Conservation (phyloP, 225 moss, liverwort and hornwort genomes). For the Lunularia cruciata region DNA sequence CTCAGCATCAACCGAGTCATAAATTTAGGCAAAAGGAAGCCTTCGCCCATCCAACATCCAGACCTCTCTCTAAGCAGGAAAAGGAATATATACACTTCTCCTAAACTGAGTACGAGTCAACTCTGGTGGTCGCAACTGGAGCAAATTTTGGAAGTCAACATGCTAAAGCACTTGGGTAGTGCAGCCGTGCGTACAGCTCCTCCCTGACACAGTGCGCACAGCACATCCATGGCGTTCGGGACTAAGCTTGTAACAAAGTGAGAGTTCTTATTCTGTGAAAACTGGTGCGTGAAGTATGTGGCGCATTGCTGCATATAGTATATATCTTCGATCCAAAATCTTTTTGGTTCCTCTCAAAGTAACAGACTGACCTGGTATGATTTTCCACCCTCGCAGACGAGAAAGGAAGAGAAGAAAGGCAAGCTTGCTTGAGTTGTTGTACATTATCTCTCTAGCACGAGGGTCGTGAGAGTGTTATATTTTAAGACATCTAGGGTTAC, state of each 20-base stretch:
- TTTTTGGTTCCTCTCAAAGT: slow-evolving; percentile 25
- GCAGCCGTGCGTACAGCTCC: slow-evolving; percentile 15
- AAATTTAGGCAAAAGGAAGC: slow-evolving; percentile 5
- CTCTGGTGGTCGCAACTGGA: slow-evolving; percentile 24
- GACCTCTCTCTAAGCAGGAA: slow-evolving; percentile 1
- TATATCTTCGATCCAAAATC: slow-evolving; percentile 13
- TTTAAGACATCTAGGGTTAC: slow-evolving; percentile 18
- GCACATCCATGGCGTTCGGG: slow-evolving; percentile 20
- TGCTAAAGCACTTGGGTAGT: slow-evolving; percentile 21
- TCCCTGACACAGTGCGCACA: slow-evolving; percentile 4
- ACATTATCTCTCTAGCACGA: slow-evolving; percentile 16
- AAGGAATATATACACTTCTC: background rate
- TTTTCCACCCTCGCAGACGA: slow-evolving; percentile 7
- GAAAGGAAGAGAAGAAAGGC: slow-evolving; percentile 13
- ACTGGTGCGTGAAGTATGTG: slow-evolving; percentile 20
- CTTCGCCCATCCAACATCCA: slow-evolving; percentile 1
- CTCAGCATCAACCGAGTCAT: slow-evolving; percentile 49
- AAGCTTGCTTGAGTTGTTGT: slow-evolving; percentile 15
- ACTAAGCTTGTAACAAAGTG: slow-evolving; percentile 6
- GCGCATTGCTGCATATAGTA: slow-evolving; percentile 40
- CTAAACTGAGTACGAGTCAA: slow-evolving; percentile 6
- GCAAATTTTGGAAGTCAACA: slow-evolving; percentile 25
- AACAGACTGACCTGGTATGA: slow-evolving; percentile 22
- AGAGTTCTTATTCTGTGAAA: slow-evolving; percentile 23
- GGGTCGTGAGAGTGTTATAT: slow-evolving; percentile 9